Conservation (phyloP, 306 rosid species). For the Alnus rubra region DNA sequence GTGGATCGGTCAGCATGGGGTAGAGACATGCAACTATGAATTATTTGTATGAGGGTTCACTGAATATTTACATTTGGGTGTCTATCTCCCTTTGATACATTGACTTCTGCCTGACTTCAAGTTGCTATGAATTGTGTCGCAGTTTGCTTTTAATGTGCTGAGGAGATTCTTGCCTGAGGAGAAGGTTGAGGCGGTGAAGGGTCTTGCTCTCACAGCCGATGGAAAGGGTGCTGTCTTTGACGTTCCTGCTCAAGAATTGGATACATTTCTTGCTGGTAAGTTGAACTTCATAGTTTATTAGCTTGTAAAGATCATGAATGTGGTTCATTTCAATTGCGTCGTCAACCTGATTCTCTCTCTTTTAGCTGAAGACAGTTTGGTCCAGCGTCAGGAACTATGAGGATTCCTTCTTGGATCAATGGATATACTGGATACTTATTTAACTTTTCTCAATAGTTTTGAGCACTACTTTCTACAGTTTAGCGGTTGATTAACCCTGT, state of each 20-base stretch:
- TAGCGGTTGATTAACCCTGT: neutral
- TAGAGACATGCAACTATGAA: neutral
- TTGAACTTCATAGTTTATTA: neutral
- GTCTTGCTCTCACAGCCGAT: constrained; percentile 80
- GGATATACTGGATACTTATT: too few relatives aligned
- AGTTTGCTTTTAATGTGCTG: constrained; percentile 64
- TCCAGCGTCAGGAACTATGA: too few relatives aligned
- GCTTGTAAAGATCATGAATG: neutral
- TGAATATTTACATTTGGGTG: neutral
- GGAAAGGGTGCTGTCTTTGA: constrained; percentile 87
- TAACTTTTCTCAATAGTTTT: neutral
- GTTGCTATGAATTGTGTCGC: constrained; percentile 16
- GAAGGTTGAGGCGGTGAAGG: constrained; percentile 70
- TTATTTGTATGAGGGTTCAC: neutral
- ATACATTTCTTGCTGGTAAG: constrained; percentile 62
- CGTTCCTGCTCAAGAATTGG: constrained; percentile 69
- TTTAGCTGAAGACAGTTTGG: neutral
- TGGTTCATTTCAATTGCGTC: neutral
- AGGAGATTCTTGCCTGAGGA: constrained; percentile 81
- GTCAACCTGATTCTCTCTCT: neutral
- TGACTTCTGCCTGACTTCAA: constrained; percentile 12
- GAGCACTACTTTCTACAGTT: neutral
- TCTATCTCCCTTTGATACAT: neutral
- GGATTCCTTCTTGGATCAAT: neutral
- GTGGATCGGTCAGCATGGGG: neutral